Evolutionary conservation across 306 rosid genomes (phyloP), one percentile per base, ranked within the genome.

Genomic region (Spatholobus suberectus): DNA sequence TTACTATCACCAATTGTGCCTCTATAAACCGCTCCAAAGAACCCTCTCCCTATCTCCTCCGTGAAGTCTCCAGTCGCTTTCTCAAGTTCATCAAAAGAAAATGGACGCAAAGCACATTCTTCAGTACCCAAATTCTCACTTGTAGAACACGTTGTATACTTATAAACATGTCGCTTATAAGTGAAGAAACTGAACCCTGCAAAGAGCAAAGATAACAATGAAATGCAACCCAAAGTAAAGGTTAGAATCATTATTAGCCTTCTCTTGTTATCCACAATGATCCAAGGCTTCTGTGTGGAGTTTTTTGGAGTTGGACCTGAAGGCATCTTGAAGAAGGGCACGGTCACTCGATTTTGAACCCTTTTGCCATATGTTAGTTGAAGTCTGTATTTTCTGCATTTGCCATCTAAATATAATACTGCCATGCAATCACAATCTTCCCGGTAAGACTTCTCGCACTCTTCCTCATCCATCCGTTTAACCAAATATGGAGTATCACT

Each of bases 351-450:
- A 57, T 57, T 26, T 18, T 37, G 44, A 44, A 14, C 0, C 7
- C 4, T 21, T 55, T 40, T 86, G 1, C 77, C 82, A 44, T 69
- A 75, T 17, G 34, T 51, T 12, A 86, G 75, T n/a, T 87, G 89
- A 34, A 86, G 82, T 21, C 71, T 79, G 9, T 75, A 79, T 15
- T 40, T 83, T 0, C 1, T 23, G 77, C 87, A 86, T 6, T 0
- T 38, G 0, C 69, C 75, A 0, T 18, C 27, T 0, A 11, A 8
- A 59, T 77, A 51, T 29, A 84, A 3, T 12, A 32, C 86, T 23
- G 68, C 90, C 27, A 58, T 78, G 15, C 90, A 87, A n/a, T 68
- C 43, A 51, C 90, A 87, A 17, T 87, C 88, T 49, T 81, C 32
- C 47, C 0, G 8, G 8, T 78, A 84, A 73, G 62, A 65, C 47